Percentiles rank a stretch among this genome's conserved stretches.
These are phyloP conservation scores for Saccharomycopsis schoenii DNA, from an alignment of 805 yeast genomes.

Conservation along the genomic window DNA sequence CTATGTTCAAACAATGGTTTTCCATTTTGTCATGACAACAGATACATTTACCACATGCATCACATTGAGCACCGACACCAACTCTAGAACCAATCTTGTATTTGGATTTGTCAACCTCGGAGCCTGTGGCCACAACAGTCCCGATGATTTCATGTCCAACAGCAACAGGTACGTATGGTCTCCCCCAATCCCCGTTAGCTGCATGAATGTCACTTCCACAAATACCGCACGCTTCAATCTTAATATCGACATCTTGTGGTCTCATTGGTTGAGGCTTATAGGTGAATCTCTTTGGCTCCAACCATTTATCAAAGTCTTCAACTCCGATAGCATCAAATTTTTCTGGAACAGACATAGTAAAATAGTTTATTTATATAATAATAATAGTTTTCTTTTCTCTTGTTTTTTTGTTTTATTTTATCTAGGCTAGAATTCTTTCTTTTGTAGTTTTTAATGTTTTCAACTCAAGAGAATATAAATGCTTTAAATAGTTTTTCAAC, in stretches of 20 bases:
- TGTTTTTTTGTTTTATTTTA: too few relatives aligned
- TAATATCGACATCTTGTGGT: constrained; percentile 37
- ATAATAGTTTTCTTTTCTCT: too few relatives aligned
- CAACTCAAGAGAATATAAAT: too few relatives aligned
- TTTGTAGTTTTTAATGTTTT: too few relatives aligned
- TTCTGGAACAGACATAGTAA: background rate
- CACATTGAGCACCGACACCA: constrained; percentile 36
- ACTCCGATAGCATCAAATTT: constrained; percentile 16
- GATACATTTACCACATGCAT: constrained; percentile 21
- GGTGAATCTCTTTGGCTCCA: constrained; percentile 18
- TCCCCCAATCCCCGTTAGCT: constrained; percentile 15
- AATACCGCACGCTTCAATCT: constrained; percentile 51
- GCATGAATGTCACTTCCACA: constrained; percentile 46
- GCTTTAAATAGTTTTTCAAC: too few relatives aligned
- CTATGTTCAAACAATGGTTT: background rate
- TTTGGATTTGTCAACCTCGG: constrained; percentile 23
- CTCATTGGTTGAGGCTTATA: constrained; percentile 18
- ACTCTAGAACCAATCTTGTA: constrained; percentile 34
- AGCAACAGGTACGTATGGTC: constrained; percentile 17
- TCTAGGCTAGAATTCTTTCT: too few relatives aligned
- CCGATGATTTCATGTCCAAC: constrained; percentile 25
- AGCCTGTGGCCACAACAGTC: constrained; percentile 24
- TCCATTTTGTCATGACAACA: background rate
- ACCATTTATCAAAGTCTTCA: constrained; percentile 19
- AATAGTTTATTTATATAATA: too few relatives aligned